Percentiles rank a stretch among this genome's conserved stretches.
These are phyloP conservation scores for Kodamaea nitidulidarum DNA, from an alignment of 805 yeast genomes.

Conservation along the genomic window DNA sequence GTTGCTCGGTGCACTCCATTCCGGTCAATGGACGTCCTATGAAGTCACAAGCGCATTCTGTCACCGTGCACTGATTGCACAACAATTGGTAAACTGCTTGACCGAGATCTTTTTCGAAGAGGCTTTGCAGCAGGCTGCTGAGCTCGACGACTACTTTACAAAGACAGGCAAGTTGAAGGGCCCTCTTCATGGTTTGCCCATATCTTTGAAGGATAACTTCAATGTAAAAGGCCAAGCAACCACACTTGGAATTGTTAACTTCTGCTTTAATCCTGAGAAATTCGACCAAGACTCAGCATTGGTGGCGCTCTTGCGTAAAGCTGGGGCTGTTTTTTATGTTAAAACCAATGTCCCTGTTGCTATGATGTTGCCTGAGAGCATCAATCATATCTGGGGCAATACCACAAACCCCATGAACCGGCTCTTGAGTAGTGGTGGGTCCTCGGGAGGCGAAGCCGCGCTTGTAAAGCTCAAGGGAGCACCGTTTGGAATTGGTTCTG, in stretches of 20 bases:
- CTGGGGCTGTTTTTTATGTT: slow-evolving; percentile 53
- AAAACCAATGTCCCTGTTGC: slow-evolving; percentile 54
- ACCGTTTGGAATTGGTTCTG: slow-evolving; percentile 53
- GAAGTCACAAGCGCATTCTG: slow-evolving; percentile 53
- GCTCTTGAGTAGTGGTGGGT: slow-evolving; percentile 46
- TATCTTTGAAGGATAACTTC: slow-evolving; percentile 41
- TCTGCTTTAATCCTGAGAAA: slow-evolving; percentile 32
- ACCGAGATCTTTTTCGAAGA: slow-evolving; percentile 34
- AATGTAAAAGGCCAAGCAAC: slow-evolving; percentile 47
- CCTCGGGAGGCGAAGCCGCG: slow-evolving; percentile 54
- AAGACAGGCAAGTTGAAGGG: slow-evolving; percentile 18
- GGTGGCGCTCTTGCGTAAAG: slow-evolving; percentile 35
- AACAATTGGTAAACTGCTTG: slow-evolving; percentile 45
- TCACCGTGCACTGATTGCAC: slow-evolving; percentile 56
- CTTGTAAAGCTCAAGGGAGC: slow-evolving; percentile 42
- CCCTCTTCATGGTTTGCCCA: slow-evolving; percentile 29
- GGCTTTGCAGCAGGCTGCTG: slow-evolving; percentile 21
- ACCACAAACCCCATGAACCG: slow-evolving; percentile 45
- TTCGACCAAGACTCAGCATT: slow-evolving; percentile 34
- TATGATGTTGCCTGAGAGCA: slow-evolving; percentile 47
- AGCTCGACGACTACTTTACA: slow-evolving; percentile 21
- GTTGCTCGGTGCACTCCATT: slow-evolving; percentile 26
- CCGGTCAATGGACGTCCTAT: slow-evolving; percentile 31
- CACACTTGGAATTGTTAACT: slow-evolving; percentile 47
- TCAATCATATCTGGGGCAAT: slow-evolving; percentile 42